Conservation (phyloP, 2,329 filamentous ascomycete species). For the Simplicillium sp. region DNA sequence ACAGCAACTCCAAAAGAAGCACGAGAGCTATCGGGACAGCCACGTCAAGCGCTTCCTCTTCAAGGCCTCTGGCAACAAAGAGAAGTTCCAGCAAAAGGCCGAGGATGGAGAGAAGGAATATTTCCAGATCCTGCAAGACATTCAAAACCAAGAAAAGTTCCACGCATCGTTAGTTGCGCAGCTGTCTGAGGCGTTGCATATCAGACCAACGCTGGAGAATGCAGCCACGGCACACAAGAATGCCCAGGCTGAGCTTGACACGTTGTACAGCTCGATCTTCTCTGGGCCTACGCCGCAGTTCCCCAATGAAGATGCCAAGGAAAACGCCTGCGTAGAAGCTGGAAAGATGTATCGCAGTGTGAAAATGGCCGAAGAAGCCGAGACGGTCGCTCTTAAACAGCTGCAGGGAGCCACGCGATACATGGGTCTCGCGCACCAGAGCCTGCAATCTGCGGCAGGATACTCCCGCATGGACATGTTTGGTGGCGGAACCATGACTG, state of each 20-base stretch:
- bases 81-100: conserved; percentile 28
- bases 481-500: conserved; percentile 35
- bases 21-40: conserved; percentile 42
- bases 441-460: conserved; percentile 31
- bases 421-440: conserved; percentile 22
- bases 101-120: conserved; percentile 47
- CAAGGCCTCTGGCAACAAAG: conserved; percentile 37
- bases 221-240: conserved; percentile 23
- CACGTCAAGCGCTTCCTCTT: conserved; percentile 41
- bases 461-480: conserved; percentile 37
- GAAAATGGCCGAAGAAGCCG: conserved; percentile 24
- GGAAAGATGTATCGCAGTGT: conserved; percentile 26
- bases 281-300: conserved; percentile 40
- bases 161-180: conserved; percentile 28
- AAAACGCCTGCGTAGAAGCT: conserved; percentile 24
- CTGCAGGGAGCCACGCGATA: conserved; percentile 26
- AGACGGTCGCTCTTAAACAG: conserved; percentile 29
- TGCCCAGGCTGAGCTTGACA: conserved; percentile 37
- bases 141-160: conserved; percentile 33
- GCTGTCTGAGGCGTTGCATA: conserved; percentile 27
- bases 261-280: conserved; percentile 44
- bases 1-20: conserved; percentile 36
- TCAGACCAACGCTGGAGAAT: conserved; percentile 23
- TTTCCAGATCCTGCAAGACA: conserved; percentile 38
- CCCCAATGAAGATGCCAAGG: conserved; percentile 41